Percentiles rank a stretch among this genome's conserved stretches.
phyloP scores from a whole-genome alignment of 495 filamentous ascomycete genomes.

The Parathielavia hyrcaniae region DNA sequence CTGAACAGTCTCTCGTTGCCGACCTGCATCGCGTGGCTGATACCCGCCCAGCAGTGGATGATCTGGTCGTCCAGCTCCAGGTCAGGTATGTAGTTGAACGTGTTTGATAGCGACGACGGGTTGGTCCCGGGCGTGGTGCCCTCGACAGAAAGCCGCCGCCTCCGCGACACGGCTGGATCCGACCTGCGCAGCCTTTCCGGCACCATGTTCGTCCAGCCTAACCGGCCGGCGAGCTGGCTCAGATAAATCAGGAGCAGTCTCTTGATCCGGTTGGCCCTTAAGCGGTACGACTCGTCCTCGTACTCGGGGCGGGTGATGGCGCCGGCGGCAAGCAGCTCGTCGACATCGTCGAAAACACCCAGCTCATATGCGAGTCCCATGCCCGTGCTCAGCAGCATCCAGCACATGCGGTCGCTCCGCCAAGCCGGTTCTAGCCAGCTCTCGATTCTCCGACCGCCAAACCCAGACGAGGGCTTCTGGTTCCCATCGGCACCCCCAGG shows the following conservation, averaged over 20 bases:
- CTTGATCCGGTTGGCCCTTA: slow-evolving; percentile 74
- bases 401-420: slow-evolving; percentile 95
- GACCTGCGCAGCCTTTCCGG: slow-evolving; percentile 53
- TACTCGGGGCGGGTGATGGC: slow-evolving; percentile 53
- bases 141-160: slow-evolving; percentile 42
- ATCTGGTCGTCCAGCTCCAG: slow-evolving; percentile 65
- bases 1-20: slow-evolving; percentile 80
- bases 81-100: slow-evolving; percentile 53
- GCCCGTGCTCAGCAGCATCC: slow-evolving; percentile 92
- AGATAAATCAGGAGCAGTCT: slow-evolving; percentile 82
- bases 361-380: slow-evolving; percentile 87
- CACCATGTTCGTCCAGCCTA: slow-evolving; percentile 92
- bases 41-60: slow-evolving; percentile 84
- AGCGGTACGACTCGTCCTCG: slow-evolving; percentile 65
- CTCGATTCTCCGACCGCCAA: slow-evolving; percentile 69
- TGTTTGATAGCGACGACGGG: slow-evolving; percentile 45
- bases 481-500: slow-evolving; percentile 46
- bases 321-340: slow-evolving; percentile 49
- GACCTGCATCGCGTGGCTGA: slow-evolving; percentile 81
- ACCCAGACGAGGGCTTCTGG: slow-evolving; percentile 41
- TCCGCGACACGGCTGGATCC: slow-evolving; percentile 42
- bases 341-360: slow-evolving; percentile 85
- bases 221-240: slow-evolving; percentile 82
- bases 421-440: slow-evolving; percentile 96
- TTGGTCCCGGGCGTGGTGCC: slow-evolving; percentile 51